phyloP scores from a whole-genome alignment of 371 early-diverging fungal genomes.

The Mucor irregularis region DNA sequence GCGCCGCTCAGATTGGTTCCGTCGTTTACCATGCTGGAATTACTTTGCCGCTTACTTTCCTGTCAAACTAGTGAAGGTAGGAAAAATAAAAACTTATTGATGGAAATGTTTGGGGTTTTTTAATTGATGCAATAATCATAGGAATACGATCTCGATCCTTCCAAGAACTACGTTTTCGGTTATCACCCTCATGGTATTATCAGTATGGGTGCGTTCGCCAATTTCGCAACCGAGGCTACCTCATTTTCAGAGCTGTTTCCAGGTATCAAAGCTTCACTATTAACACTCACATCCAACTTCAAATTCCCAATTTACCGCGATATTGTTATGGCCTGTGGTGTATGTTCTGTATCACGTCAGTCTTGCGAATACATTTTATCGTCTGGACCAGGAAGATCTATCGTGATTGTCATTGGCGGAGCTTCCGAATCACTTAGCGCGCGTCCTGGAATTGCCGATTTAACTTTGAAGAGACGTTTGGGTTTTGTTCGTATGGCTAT shows the following conservation, averaged over 20 bases:
- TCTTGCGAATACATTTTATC: constrained; percentile 71
- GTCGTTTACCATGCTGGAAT: constrained; percentile 55
- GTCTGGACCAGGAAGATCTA: constrained; percentile 70
- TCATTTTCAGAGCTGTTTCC: constrained; percentile 61
- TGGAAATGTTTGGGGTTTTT: not conserved
- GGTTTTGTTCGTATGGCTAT: constrained; percentile 81
- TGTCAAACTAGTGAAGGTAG: constrained; percentile 66
- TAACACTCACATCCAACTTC: constrained; percentile 62
- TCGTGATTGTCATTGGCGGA: constrained; percentile 75
- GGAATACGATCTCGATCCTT: constrained; percentile 75
- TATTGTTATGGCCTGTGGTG: constrained; percentile 64
- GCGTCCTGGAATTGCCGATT: constrained; percentile 58
- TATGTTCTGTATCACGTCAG: constrained; percentile 67
- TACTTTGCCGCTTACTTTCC: constrained; percentile 79
- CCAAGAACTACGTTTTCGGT: constrained; percentile 73
- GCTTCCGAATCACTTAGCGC: constrained; percentile 71
- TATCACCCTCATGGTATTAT: constrained; percentile 85
- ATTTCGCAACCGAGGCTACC: constrained; percentile 73
- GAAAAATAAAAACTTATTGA: not conserved
- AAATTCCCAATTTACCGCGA: constrained; percentile 73
- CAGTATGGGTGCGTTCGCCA: constrained; percentile 72
- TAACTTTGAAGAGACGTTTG: constrained; percentile 64
- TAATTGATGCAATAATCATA: not conserved
- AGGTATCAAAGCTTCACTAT: constrained; percentile 57
- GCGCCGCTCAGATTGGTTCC: constrained; percentile 56